Evolutionary conservation across 2,329 filamentous ascomycete species (phyloP).

Genomic region (Aspergillus novofumigatus): DNA sequence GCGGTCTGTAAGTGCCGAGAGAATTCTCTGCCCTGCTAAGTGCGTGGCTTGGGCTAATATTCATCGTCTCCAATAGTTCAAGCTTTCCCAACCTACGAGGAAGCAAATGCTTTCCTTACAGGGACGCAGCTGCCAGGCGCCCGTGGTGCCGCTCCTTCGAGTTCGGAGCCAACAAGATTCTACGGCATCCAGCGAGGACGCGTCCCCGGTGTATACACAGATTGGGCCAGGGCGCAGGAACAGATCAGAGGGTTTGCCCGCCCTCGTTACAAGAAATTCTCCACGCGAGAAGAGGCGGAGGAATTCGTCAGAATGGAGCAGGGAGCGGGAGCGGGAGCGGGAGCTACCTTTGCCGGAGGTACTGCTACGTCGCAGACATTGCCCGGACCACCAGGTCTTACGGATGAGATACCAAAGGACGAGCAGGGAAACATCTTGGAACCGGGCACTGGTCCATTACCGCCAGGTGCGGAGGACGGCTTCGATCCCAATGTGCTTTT

Average conservation of each 20-base stretch:
- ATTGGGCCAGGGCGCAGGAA: constrained; percentile 65
- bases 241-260: constrained; percentile 72
- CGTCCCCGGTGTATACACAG: constrained; percentile 59
- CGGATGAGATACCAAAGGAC: constrained; percentile 38
- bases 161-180: constrained; percentile 46
- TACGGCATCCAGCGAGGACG: constrained; percentile 59
- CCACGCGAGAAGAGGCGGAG: constrained; percentile 67
- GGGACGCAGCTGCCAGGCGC: constrained; percentile 49
- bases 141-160: constrained; percentile 32
- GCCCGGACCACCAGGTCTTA: constrained; percentile 34
- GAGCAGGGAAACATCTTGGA: constrained; percentile 44
- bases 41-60: not conserved
- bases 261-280: constrained; percentile 65
- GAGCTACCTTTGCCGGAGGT: constrained; percentile 21
- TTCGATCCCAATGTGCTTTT: constrained; percentile 58
- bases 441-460: constrained; percentile 54
- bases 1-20: constrained; percentile 59
- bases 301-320: constrained; percentile 60
- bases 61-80: constrained; percentile 56
- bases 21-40: not conserved
- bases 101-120: constrained; percentile 73
- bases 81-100: constrained; percentile 67
- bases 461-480: constrained; percentile 54
- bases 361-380: constrained; percentile 32
- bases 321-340: constrained; percentile 11